Conservation (phyloP, 805 yeast species). For the Yamadazyma takamatsuzukensis region DNA sequence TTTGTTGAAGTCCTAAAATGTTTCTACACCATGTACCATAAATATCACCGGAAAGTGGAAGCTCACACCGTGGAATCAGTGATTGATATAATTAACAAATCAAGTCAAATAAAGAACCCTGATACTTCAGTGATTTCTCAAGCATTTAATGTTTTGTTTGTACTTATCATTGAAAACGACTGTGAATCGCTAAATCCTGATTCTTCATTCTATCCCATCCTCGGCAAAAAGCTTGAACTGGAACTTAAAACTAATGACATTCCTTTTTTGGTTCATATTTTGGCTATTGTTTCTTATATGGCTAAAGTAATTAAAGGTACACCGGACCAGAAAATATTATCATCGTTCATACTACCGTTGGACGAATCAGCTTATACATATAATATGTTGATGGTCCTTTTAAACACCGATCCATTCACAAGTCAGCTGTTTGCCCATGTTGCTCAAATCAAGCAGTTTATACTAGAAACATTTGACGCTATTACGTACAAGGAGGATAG, state of each 20-base stretch:
- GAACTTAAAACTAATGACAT: no score
- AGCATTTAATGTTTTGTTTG: neutral
- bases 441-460: constrained; percentile 11
- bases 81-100: constrained; percentile 2
- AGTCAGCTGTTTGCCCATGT: no score
- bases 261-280: constrained; percentile 5
- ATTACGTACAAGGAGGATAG: constrained; percentile 12
- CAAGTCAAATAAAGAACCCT: no score
- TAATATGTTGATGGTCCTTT: constrained; percentile 10
- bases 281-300: constrained; percentile 8
- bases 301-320: constrained; percentile 1
- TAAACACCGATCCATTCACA: constrained; percentile 7
- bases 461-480: constrained; percentile 14
- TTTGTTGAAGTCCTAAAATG: constrained; percentile 22
- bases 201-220: no score
- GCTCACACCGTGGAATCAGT: constrained; percentile 1
- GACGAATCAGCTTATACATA: constrained; percentile 7
- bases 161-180: neutral
- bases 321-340: constrained; percentile 1
- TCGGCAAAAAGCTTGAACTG: no score
- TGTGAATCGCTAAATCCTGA: constrained; percentile 2
- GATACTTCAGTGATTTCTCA: no score
- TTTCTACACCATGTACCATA: constrained; percentile 22
- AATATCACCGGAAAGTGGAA: constrained; percentile 10
- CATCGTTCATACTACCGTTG: constrained; percentile 8